phyloP scores from a whole-genome alignment of 805 yeast species.

The Teunomyces gatunensis region DNA sequence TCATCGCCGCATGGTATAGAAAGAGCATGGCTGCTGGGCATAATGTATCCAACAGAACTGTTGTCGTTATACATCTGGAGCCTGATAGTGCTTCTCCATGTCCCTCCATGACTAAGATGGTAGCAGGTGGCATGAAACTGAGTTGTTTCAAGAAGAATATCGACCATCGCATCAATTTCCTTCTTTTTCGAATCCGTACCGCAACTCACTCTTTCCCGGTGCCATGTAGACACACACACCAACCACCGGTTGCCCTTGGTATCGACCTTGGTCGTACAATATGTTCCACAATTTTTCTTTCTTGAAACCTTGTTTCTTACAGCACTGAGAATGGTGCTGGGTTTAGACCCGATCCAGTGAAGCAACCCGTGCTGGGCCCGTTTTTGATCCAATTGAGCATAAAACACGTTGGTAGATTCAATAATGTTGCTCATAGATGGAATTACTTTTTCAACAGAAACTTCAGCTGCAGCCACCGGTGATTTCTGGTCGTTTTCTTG shows the following conservation, averaged over 20 bases:
- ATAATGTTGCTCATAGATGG: neutral
- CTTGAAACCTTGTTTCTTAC: neutral
- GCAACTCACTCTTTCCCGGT: neutral
- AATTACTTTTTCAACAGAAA: neutral
- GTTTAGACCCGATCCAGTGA: neutral
- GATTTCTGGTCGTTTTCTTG: neutral
- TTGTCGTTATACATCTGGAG: neutral
- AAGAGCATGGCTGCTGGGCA: neutral
- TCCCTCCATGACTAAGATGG: neutral
- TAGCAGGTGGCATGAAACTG: neutral
- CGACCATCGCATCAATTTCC: neutral
- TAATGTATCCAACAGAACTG: neutral
- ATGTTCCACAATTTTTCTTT: neutral
- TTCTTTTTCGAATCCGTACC: neutral
- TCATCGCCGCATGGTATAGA: neutral
- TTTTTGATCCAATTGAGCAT: neutral
- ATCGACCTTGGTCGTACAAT: neutral
- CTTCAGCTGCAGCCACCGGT: neutral
- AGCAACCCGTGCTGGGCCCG: neutral
- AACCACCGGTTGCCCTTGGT: neutral
- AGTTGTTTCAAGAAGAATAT: neutral
- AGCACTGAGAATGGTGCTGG: neutral
- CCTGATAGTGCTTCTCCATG: neutral
- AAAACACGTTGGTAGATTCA: neutral
- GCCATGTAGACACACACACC: slow-evolving; percentile 2